Evolutionary conservation across 75 land plant species (phyloP).

Genomic region (Pinus albicaulis): DNA sequence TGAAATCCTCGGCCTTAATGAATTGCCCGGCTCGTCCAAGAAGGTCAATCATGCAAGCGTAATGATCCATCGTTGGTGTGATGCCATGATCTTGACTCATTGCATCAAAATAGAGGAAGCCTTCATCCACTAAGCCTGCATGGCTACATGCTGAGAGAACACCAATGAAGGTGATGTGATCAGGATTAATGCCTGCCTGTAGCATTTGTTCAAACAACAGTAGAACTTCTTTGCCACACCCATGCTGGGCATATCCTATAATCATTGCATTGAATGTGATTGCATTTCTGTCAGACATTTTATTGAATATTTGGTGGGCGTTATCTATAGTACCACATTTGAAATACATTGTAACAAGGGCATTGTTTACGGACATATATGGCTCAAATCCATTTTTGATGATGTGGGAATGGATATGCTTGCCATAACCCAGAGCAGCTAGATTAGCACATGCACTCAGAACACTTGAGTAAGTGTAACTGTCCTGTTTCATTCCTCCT

Average conservation of each 20-base stretch:
- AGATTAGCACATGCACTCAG: conserved; percentile 54
- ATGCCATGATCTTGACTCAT: too few species aligned
- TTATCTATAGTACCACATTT: conserved; percentile 20
- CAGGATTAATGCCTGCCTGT: conserved; percentile 1
- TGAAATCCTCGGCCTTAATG: too few species aligned
- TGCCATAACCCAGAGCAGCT: conserved; percentile 34
- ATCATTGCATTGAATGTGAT: conserved; percentile 54
- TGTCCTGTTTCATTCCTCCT: conserved; percentile 26
- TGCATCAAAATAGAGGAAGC: too few species aligned
- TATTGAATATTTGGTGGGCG: conserved; percentile 36
- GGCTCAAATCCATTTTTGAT: conserved; percentile 31
- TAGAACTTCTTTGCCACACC: conserved; percentile 30
- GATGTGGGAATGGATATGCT: conserved; percentile 44
- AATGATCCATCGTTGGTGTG: too few species aligned
- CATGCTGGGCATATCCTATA: conserved; percentile 26
- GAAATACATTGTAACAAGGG: conserved; percentile 54
- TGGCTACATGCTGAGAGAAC: too few species aligned
- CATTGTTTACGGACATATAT: conserved; percentile 59
- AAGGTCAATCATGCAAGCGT: too few species aligned
- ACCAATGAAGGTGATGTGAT: neutral
- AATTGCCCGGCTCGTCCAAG: too few species aligned
- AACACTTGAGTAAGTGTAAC: conserved; percentile 41
- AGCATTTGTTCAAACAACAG: conserved; percentile 39
- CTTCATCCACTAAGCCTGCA: too few species aligned
- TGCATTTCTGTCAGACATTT: conserved; percentile 41